Evolutionary conservation across 768 basidiomycete species (phyloP).

Genomic region (Lentinula aciculospora): DNA sequence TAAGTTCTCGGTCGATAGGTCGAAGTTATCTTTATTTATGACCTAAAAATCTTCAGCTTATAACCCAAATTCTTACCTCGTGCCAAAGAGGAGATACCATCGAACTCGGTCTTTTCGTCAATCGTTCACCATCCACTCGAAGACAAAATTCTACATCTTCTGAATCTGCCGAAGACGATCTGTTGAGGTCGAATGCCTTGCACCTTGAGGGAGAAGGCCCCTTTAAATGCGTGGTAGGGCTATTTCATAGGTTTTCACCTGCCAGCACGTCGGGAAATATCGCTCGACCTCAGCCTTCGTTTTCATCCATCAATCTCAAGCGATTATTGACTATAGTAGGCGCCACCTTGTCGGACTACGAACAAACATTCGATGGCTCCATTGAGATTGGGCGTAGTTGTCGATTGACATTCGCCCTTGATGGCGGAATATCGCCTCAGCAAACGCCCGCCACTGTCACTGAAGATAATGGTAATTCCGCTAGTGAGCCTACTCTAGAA

Average conservation of each 20-base stretch:
- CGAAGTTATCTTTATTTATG: constrained; percentile 10
- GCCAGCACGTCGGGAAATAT: constrained; percentile 16
- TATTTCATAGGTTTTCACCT: constrained; percentile 40
- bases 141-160: constrained; percentile 28
- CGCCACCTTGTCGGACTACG: constrained; percentile 33
- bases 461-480: constrained; percentile 45
- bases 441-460: constrained; percentile 32
- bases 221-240: constrained; percentile 37
- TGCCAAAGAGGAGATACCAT: constrained; percentile 75
- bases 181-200: constrained; percentile 16
- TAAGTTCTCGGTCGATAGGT: constrained; percentile 51
- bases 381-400: constrained; percentile 46
- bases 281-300: constrained; percentile 34
- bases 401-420: constrained; percentile 60
- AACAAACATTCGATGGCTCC: constrained; percentile 39
- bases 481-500: constrained; percentile 72
- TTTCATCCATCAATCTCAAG: constrained; percentile 48
- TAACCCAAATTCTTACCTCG: constrained; percentile 75
- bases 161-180: constrained; percentile 14
- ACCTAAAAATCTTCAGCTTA: constrained; percentile 42
- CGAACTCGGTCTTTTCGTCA: constrained; percentile 74
- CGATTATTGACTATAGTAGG: constrained; percentile 57
- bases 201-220: constrained; percentile 30
- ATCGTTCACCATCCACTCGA: constrained; percentile 18
- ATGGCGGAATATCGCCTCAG: constrained; percentile 47